Conservation (phyloP, 805 yeast genomes). For the Hanseniaspora singularis region DNA sequence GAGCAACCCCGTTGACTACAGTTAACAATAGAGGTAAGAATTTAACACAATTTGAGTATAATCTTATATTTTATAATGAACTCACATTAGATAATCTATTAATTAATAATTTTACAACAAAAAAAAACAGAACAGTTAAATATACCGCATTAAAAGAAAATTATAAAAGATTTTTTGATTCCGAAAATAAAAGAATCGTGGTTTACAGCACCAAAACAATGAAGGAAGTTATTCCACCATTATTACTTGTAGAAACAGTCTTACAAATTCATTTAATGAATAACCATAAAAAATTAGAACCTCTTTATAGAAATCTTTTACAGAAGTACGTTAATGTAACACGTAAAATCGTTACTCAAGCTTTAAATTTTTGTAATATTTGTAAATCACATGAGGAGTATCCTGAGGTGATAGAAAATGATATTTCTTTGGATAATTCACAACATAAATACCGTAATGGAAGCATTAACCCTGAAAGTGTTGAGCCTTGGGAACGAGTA, state of each 20-base stretch:
- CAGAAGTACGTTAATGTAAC: conserved; percentile 24
- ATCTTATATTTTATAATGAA: conserved; percentile 3
- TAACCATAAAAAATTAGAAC: conserved; percentile 20
- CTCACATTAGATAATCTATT: conserved; percentile 8
- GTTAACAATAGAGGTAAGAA: conserved; percentile 8
- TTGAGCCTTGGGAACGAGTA: background rate
- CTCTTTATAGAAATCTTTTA: conserved; percentile 19
- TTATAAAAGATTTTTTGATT: conserved; percentile 13
- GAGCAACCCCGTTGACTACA: background rate
- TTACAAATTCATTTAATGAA: conserved; percentile 27
- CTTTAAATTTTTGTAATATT: conserved; percentile 23
- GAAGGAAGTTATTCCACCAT: conserved; percentile 24
- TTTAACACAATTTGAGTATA: conserved; percentile 13
- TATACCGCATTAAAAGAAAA: background rate
- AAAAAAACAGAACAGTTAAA: conserved; percentile 8
- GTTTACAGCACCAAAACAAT: conserved; percentile 17
- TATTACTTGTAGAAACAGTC: conserved; percentile 22
- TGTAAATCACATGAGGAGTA: conserved; percentile 6
- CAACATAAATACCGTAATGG: too few relatives aligned
- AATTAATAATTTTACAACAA: conserved; percentile 8
- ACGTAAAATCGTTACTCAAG: conserved; percentile 18
- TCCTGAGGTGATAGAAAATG: conserved; percentile 19
- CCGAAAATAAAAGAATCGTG: conserved; percentile 16
- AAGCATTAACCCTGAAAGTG: too few relatives aligned
- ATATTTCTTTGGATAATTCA: too few relatives aligned